A percentile compares a stretch with the other conserved stretches of the same genome.
Evolutionary conservation across 2,329 filamentous ascomycete species (phyloP).

Genomic region (Botrytis fragariae): DNA sequence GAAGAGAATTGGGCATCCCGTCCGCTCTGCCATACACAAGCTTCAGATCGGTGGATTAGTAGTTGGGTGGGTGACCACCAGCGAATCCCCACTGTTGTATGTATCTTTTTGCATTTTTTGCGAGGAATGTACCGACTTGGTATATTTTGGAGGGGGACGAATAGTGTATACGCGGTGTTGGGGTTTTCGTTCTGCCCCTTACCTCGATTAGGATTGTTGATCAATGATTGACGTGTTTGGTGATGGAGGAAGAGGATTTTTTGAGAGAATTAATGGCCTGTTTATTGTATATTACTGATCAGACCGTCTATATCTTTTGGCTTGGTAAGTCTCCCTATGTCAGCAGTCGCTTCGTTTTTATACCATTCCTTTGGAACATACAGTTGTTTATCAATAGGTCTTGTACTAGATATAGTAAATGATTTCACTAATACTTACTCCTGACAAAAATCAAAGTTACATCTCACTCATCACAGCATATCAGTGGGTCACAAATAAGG

Average conservation of each 20-base stretch:
- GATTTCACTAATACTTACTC: neutral
- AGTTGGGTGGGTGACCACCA: constrained; percentile 6
- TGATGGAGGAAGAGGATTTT: neutral
- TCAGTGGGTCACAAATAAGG: neutral
- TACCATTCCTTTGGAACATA: neutral
- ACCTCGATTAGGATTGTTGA: neutral
- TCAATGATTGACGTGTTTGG: neutral
- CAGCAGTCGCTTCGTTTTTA: neutral
- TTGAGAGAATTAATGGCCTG: neutral
- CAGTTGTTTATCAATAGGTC: neutral
- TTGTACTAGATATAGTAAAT: neutral
- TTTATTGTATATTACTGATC: neutral
- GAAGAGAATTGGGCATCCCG: constrained; percentile 14
- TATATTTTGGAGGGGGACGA: neutral
- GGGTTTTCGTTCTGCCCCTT: neutral
- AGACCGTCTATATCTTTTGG: neutral
- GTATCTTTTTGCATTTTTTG: neutral
- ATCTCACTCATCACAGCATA: neutral
- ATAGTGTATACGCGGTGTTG: too few species aligned
- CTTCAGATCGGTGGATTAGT: constrained; percentile 13
- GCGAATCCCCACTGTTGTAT: too few species aligned
- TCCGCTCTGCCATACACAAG: constrained; percentile 18
- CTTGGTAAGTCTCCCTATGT: neutral
- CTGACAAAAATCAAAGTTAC: neutral
- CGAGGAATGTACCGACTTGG: too few species aligned